Evolutionary conservation across 192 early-diverging fungal genomes (phyloP).

Genomic region (Gonapodya prolifera): DNA sequence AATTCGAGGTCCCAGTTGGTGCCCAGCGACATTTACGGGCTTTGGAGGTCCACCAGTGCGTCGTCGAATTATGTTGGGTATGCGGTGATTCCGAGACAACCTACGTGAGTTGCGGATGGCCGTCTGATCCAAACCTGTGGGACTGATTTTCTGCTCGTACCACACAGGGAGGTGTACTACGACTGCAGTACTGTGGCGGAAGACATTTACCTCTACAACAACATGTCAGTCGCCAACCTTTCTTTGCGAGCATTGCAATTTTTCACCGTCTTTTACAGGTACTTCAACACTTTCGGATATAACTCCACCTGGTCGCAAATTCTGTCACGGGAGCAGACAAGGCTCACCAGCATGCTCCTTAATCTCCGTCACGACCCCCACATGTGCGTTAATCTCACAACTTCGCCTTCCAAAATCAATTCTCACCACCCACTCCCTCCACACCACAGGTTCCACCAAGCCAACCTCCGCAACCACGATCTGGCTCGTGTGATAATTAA

Average conservation of each 20-base stretch:
- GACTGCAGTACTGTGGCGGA: neutral
- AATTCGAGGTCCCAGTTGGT: neutral
- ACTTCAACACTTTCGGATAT: constrained; percentile 4
- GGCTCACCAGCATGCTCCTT: constrained; percentile 12
- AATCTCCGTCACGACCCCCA: constrained; percentile 19
- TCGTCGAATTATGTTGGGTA: neutral
- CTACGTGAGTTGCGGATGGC: neutral
- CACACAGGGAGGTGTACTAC: neutral
- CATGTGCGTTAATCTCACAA: too few species aligned
- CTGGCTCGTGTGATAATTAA: constrained; percentile 12
- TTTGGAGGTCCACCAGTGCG: neutral
- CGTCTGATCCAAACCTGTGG: neutral
- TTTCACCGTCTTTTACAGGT: too few species aligned
- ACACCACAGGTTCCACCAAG: too few species aligned
- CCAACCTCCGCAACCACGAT: constrained; percentile 15
- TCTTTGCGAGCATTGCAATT: too few species aligned
- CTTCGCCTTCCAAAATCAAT: too few species aligned
- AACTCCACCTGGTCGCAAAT: constrained; percentile 15
- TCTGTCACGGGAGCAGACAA: constrained; percentile 12
- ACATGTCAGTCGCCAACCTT: too few species aligned
- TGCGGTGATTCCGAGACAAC: neutral
- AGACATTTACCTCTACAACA: neutral
- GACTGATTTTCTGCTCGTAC: too few species aligned
- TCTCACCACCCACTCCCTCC: too few species aligned
- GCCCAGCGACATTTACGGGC: neutral